A percentile compares a stretch with the other conserved stretches of the same genome.
These are phyloP conservation scores for Alternaria metachromatica DNA, from an alignment of 2,329 filamentous ascomycete species.

Conservation along the genomic window DNA sequence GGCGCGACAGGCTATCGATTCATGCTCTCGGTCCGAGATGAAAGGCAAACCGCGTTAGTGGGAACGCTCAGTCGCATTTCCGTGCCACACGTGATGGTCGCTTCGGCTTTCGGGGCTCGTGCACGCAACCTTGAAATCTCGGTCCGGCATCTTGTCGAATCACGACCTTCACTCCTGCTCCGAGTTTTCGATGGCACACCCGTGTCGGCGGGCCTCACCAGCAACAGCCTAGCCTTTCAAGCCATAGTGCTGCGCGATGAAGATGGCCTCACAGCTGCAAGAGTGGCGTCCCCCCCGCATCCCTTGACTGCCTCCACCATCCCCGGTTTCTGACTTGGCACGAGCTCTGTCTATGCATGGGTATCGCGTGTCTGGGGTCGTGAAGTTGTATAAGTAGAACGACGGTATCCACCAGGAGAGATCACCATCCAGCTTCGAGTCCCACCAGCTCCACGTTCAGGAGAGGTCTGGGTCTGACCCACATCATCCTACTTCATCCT, in stretches of 20 bases:
- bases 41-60: neutral
- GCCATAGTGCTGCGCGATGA: constrained; percentile 8
- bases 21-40: neutral
- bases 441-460: constrained; percentile 23
- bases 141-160: constrained; percentile 25
- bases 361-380: constrained; percentile 12
- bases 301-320: constrained; percentile 29
- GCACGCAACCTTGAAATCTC: neutral
- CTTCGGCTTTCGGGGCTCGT: neutral
- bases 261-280: constrained; percentile 12
- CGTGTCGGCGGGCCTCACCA: constrained; percentile 26
- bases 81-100: constrained; percentile 2
- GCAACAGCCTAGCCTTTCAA: constrained; percentile 17
- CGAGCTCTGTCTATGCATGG: constrained; percentile 16
- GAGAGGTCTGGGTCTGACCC: constrained; percentile 20
- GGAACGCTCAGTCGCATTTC: neutral
- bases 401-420: constrained; percentile 17
- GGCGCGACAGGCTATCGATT: constrained; percentile 16
- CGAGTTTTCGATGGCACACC: constrained; percentile 6
- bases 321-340: constrained; percentile 24
- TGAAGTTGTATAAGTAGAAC: constrained; percentile 30
- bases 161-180: neutral
- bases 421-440: constrained; percentile 19
- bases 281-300: constrained; percentile 32
- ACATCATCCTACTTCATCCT: neutral